Percentiles rank a stretch among this genome's conserved stretches.
These are phyloP conservation scores for Sordariomycetes sp. DNA, from an alignment of 2,329 filamentous ascomycete genomes.

Conservation along the genomic window DNA sequence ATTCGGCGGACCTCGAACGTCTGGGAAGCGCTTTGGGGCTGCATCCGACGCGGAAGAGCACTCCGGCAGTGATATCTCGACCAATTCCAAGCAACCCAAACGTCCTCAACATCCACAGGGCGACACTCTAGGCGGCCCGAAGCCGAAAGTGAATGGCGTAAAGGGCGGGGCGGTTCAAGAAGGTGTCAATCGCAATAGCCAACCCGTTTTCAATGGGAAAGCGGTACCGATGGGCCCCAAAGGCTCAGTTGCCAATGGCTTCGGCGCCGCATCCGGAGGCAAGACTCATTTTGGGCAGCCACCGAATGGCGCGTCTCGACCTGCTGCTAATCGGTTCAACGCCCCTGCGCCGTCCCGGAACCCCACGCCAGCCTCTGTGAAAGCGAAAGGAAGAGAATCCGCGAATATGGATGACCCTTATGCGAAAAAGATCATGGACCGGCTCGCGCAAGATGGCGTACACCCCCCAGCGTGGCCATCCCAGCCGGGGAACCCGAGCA, in stretches of 20 bases:
- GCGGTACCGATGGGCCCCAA: neutral
- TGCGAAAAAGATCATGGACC: conserved; percentile 38
- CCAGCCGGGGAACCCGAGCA: conserved; percentile 40
- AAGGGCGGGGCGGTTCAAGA: neutral
- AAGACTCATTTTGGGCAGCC: conserved; percentile 1
- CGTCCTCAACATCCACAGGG: neutral
- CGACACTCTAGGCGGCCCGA: neutral
- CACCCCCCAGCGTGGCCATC: conserved; percentile 43
- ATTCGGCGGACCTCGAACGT: neutral
- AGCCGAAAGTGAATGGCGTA: neutral
- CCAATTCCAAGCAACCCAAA: neutral
- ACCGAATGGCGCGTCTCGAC: neutral
- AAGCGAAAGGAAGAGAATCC: neutral
- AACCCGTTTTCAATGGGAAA: neutral
- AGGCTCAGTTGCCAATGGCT: neutral
- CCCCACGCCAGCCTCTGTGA: neutral
- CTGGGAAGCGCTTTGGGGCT: neutral
- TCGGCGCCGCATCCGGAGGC: neutral
- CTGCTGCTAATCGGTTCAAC: neutral
- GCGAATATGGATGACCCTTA: conserved; percentile 23
- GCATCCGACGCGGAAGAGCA: conserved; percentile 1
- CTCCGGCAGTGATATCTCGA: neutral
- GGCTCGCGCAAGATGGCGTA: conserved; percentile 44
- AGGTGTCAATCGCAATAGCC: neutral
- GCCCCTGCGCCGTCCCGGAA: neutral